These are phyloP conservation scores for Cystofilobasidium bisporidii DNA, from an alignment of 768 basidiomycete species.

Conservation along the genomic window DNA sequence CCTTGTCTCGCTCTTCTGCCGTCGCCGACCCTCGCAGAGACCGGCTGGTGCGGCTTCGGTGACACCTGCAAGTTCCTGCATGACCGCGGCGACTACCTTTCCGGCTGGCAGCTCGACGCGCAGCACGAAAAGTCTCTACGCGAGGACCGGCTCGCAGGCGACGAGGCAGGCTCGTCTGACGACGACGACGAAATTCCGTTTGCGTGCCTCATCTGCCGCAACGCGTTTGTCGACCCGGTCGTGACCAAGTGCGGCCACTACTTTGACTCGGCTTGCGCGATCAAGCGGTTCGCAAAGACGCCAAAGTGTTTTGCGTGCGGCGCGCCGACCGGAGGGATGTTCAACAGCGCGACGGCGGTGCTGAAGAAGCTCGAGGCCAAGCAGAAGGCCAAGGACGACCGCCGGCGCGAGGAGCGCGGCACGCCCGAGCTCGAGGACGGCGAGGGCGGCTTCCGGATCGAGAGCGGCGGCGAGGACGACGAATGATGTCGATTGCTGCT, in stretches of 20 bases:
- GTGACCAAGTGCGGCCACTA: constrained; percentile 96
- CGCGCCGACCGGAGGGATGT: constrained; percentile 85
- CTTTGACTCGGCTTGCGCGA: constrained; percentile 89
- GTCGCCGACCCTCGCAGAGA: constrained; percentile 51
- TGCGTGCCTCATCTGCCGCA: constrained; percentile 94
- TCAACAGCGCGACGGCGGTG: constrained; percentile 89
- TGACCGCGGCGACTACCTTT: constrained; percentile 62
- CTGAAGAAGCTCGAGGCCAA: constrained; percentile 75
- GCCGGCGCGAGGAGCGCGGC: constrained; percentile 39
- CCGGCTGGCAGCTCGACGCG: constrained; percentile 97
- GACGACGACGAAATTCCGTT: constrained; percentile 88
- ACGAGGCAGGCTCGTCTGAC: constrained; percentile 48
- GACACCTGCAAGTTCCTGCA: constrained; percentile 99
- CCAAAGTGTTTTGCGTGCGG: constrained; percentile 89
- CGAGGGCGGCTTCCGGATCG: constrained; percentile 36
- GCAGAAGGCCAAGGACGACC: constrained; percentile 47
- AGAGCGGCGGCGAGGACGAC: constrained; percentile 39
- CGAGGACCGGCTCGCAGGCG: constrained; percentile 32
- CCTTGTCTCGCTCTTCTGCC: background rate
- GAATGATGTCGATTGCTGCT: background rate
- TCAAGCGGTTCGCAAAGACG: constrained; percentile 86
- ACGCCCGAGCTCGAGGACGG: constrained; percentile 34
- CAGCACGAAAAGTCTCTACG: constrained; percentile 40
- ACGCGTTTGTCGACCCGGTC: constrained; percentile 87
- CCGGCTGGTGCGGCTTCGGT: constrained; percentile 96